Evolutionary conservation across 2,329 filamentous ascomycete genomes (phyloP).

Genomic region (Colletotrichum musae): DNA sequence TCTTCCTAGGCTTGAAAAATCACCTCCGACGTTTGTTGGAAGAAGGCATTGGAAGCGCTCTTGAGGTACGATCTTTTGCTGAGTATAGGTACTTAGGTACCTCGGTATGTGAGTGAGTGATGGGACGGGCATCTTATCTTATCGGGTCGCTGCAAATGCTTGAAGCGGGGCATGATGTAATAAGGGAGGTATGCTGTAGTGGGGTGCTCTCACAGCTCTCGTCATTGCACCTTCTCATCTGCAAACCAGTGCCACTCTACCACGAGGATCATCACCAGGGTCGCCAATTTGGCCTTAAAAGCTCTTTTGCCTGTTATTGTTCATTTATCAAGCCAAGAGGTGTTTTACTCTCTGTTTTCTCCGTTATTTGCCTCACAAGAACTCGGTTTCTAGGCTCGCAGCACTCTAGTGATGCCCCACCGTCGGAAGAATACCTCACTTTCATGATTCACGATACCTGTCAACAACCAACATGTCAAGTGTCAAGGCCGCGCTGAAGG

Average conservation of each 20-base stretch:
- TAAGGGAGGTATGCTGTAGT: constrained; percentile 35
- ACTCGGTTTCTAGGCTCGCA: neutral
- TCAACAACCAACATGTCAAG: constrained; percentile 60
- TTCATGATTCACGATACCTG: constrained; percentile 31
- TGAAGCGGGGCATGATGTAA: constrained; percentile 41
- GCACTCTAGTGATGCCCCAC: constrained; percentile 31
- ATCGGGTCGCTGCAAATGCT: constrained; percentile 31
- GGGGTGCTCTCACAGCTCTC: constrained; percentile 13
- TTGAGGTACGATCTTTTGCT: too few relatives aligned
- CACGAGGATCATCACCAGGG: neutral
- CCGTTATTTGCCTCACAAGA: neutral
- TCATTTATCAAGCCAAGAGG: neutral
- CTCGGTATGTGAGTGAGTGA: too few relatives aligned
- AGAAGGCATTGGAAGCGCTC: too few relatives aligned
- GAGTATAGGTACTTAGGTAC: too few relatives aligned
- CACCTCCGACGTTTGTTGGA: too few relatives aligned
- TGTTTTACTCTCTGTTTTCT: too few relatives aligned
- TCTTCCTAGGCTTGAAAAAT: too few relatives aligned
- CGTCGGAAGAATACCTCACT: constrained; percentile 28
- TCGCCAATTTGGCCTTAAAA: neutral
- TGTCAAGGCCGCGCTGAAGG: constrained; percentile 83
- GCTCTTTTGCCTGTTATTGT: neutral
- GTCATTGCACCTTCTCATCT: constrained; percentile 13
- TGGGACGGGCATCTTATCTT: constrained; percentile 26
- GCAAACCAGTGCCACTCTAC: neutral